Conservation (phyloP, 1,139 yeast species). For the Kurtzmaniella quercitrusa region DNA sequence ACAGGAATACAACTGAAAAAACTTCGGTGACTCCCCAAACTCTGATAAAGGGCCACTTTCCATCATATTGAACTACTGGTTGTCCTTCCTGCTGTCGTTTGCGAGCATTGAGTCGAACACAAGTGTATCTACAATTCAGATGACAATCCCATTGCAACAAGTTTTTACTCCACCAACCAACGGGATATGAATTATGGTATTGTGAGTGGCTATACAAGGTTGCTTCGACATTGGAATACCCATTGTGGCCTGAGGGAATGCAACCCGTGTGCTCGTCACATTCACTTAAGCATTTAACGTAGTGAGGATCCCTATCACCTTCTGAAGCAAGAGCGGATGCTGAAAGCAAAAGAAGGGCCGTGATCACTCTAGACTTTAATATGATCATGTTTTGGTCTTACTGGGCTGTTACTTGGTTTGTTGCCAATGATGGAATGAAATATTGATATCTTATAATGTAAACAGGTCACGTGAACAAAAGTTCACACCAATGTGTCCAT, state of each 20-base stretch:
- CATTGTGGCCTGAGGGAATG: not conserved
- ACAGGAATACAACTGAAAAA: constrained; percentile 32
- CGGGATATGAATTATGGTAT: constrained; percentile 11
- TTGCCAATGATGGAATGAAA: no score
- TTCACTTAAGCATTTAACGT: constrained; percentile 17
- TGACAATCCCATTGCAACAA: constrained; percentile 34
- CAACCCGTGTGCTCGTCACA: constrained; percentile 9
- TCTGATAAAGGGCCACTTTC: constrained; percentile 45
- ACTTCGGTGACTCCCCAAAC: constrained; percentile 38
- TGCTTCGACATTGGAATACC: not conserved
- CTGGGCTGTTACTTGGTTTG: no score
- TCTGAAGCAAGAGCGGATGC: constrained; percentile 14
- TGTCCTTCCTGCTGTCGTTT: constrained; percentile 16
- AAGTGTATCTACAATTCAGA: constrained; percentile 39
- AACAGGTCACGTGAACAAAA: no score
- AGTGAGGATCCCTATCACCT: constrained; percentile 30
- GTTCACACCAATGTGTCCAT: no score
- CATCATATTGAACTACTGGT: constrained; percentile 38
- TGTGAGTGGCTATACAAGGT: constrained; percentile 10
- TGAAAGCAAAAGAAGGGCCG: not conserved
- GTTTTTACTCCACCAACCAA: constrained; percentile 14
- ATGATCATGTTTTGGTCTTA: no score
- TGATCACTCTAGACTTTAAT: not conserved
- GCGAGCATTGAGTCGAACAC: constrained; percentile 35
- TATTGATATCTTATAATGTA: no score